These are phyloP conservation scores for Melampsora allii-populina DNA, from an alignment of 1,284 basidiomycete species.

Conservation along the genomic window DNA sequence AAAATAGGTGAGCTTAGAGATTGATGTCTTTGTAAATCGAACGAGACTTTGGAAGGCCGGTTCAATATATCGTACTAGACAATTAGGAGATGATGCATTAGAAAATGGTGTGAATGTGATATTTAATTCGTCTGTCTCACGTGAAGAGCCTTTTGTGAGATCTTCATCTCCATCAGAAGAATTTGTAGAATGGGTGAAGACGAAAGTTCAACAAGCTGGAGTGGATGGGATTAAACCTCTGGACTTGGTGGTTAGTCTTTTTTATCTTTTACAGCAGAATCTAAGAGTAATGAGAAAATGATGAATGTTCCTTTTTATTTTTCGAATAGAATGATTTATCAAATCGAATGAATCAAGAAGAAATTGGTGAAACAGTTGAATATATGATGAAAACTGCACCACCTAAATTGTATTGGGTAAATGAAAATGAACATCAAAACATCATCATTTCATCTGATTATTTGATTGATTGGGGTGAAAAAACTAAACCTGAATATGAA, in stretches of 20 bases:
- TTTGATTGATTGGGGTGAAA: constrained; percentile 25
- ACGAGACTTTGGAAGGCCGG: constrained; percentile 22
- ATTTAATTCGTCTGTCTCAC: not conserved
- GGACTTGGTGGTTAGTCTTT: constrained; percentile 15
- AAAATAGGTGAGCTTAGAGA: constrained; percentile 14
- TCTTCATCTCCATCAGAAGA: not conserved
- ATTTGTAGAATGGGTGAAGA: constrained; percentile 11
- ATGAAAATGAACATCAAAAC: constrained; percentile 9
- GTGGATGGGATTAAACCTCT: constrained; percentile 12
- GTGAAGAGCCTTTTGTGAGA: not conserved
- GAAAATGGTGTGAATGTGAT: constrained; percentile 26
- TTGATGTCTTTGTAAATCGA: constrained; percentile 15
- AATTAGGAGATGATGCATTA: constrained; percentile 27
- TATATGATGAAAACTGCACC: constrained; percentile 21
- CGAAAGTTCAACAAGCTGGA: constrained; percentile 22
- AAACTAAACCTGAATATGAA: not conserved
- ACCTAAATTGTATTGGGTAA: constrained; percentile 31
- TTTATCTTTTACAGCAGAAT: not conserved
- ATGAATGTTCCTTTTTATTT: not conserved
- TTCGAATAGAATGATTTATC: constrained; percentile 7
- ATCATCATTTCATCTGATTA: constrained; percentile 22
- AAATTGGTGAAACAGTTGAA: constrained; percentile 9
- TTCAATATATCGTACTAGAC: constrained; percentile 24
- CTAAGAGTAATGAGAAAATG: not conserved
- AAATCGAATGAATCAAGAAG: constrained; percentile 1